phyloP scores from a whole-genome alignment of 768 basidiomycete species.

The Pulveroboletus ravenelii region DNA sequence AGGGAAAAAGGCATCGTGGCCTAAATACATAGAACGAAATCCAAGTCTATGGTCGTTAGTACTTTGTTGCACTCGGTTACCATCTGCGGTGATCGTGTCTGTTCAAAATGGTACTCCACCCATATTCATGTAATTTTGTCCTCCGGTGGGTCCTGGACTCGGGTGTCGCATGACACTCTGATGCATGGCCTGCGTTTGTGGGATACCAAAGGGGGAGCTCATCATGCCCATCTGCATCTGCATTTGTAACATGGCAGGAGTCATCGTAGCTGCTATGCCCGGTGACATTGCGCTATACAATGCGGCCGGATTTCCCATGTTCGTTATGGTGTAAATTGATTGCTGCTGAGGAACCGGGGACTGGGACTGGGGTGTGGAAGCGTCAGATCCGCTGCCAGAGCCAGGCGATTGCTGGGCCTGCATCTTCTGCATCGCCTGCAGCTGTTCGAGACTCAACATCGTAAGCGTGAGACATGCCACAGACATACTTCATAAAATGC shows the following conservation, averaged over 20 bases:
- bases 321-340: conserved; percentile 42
- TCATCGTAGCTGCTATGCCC: conserved; percentile 27
- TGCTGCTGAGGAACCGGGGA: conserved; percentile 41
- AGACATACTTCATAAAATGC: conserved; percentile 79
- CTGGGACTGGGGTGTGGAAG: conserved; percentile 34
- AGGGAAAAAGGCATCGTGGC: background rate
- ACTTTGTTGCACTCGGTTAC: conserved; percentile 5
- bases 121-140: conserved; percentile 44
- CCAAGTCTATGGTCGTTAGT: conserved; percentile 21
- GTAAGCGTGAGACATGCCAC: background rate
- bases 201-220: conserved; percentile 46
- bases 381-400: conserved; percentile 24
- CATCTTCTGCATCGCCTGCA: conserved; percentile 83
- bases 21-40: conserved; percentile 20
- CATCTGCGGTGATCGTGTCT: conserved; percentile 5
- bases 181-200: conserved; percentile 72
- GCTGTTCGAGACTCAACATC: conserved; percentile 35
- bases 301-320: conserved; percentile 43
- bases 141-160: conserved; percentile 53
- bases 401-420: conserved; percentile 30
- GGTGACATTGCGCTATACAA: conserved; percentile 31
- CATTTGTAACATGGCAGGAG: conserved; percentile 39
- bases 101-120: conserved; percentile 31
- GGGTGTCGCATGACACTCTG: conserved; percentile 83
- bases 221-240: conserved; percentile 47